Base-by-base conservation (phyloP, 1,284 basidiomycete genomes). In the Leccinum pachyderme region DNA sequence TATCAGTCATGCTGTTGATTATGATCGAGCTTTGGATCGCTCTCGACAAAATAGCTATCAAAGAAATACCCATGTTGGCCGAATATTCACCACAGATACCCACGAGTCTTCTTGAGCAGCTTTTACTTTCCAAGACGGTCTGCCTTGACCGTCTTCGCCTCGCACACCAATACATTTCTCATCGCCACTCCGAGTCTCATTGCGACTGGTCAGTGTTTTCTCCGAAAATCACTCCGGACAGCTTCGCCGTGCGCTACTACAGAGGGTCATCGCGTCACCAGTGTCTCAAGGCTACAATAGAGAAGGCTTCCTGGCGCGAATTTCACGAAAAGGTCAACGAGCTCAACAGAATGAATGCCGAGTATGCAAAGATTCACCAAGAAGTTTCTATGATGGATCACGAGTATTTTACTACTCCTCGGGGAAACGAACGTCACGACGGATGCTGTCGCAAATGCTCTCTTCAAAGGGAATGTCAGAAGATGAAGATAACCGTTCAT, bases 51-150 rank as follows among this genome's bases (percentile, higher is more conserved):
- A 33, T 77, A 4, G 71, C 62, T 5, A 60, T 74, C 4, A 32
- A 35, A 2, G 63, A 69, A 4, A 66, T 66, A 48, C 73, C 73
- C 2, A 64, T 82, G 3, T 63, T 82, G 5, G 49, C 47, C 0
- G 62, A 75, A 3, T 83, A 79, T 48, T 76, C 77, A 5, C 80
- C 79, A 0, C 79, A 80, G 52, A 60, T 83, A 2, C 66, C 74
- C 0, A 44, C 52, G 1, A 37, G 29, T 1, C 60, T 80, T 13
- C 59, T 81, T 8, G 67, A 78, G 13, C 52, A 68, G 0, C 64
- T 83, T 8, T 61, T 83, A 5, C 64, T 82, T 5, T 71, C 68
- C 18, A 69, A 67, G 39, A 53, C 59, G 0, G 41, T 52, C 0
- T 56, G 61, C 13, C 58, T 80, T 24, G 51, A 58, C 7, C 66